Base-by-base conservation (phyloP, 257 asterid genomes). In the Paraleonurus japonicus region DNA sequence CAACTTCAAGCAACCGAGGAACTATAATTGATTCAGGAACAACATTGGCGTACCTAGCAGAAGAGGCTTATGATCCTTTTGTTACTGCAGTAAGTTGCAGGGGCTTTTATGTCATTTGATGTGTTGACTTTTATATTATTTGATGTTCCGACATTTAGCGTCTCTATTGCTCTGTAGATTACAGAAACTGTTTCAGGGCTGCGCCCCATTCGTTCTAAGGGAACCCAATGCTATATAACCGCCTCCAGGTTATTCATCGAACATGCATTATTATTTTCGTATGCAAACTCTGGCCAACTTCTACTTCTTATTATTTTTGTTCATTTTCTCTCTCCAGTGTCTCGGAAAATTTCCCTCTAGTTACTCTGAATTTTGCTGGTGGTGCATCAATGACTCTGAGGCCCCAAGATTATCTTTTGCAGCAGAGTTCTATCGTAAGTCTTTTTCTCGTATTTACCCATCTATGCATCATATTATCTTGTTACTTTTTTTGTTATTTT, bases 21-120 rank as follows among this genome's bases (percentile, higher is more conserved):
- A 94, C 97, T 23, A 91, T 94, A 79, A 84, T 94, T 64, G 99
- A 94, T 78, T 94, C 97, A 2, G 97, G 98, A 81, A 94, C 98
- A 41, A 94, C 98, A 35, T 83, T 94, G 76, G 92, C 97, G 28
- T 94, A 94, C 83, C 87, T 94, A 64, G 96, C 95, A 8, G 96
- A 91, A 75, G 97, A 85, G 69, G 99, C 99, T 37, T 91, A 86
- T 77, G 90, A 86, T 57, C 88, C 96, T 57, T 88, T 94, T 71
- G 80, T 94, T 62, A 32, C 80, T 58, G 88, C 96, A 32, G 99
- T 94, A 87, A 76, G 95, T 89, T 73, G 61, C 72, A 33, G 51
- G 33, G 15, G 20, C 3, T 32, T 61, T 33, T 22, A 43, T 53
- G 20, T 62, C 59, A 19, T 53, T 57, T 16, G 23, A n/a, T 61